A percentile compares a stretch with the other conserved stretches of the same genome.
Conservation (phyloP, 345 rosid genomes). For the Heritiera fomes region DNA sequence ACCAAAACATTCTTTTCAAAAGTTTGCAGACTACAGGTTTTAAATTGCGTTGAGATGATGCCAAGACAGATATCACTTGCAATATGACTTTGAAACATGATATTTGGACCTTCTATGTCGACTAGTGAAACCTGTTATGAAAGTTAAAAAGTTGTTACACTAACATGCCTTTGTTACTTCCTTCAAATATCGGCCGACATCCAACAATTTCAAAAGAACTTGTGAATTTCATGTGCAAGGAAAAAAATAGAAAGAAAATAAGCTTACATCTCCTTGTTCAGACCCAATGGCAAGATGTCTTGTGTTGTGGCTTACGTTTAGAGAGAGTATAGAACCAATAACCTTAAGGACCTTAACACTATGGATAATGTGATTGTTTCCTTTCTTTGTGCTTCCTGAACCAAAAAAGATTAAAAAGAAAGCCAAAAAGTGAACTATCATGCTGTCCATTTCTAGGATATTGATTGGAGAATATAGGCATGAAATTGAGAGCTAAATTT, state of each 20-base stretch:
- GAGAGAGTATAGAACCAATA: conserved; percentile 63
- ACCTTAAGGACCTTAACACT: conserved; percentile 63
- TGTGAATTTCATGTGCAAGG: neutral
- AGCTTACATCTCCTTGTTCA: conserved; percentile 85
- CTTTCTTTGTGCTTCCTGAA: conserved; percentile 70
- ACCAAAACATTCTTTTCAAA: conserved; percentile 79
- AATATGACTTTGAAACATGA: conserved; percentile 58
- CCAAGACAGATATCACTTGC: conserved; percentile 67
- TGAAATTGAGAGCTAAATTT: neutral
- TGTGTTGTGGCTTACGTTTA: conserved; percentile 49
- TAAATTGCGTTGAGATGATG: conserved; percentile 64
- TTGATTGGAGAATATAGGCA: neutral
- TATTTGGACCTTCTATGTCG: conserved; percentile 56
- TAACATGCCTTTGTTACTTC: neutral
- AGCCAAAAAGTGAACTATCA: neutral
- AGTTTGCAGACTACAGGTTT: conserved; percentile 64
- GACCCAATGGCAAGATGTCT: conserved; percentile 75
- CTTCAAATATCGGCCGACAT: no score
- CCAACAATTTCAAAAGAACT: neutral
- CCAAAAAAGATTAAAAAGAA: conserved; percentile 6
- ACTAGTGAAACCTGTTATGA: conserved; percentile 62
- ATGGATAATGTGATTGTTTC: conserved; percentile 62
- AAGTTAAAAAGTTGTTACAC: neutral
- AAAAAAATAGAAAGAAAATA: neutral
- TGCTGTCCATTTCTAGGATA: neutral